Evolutionary conservation across 257 asterid genomes (phyloP), one percentile per base, ranked within the genome.

Genomic region (Solanum rostratum): DNA sequence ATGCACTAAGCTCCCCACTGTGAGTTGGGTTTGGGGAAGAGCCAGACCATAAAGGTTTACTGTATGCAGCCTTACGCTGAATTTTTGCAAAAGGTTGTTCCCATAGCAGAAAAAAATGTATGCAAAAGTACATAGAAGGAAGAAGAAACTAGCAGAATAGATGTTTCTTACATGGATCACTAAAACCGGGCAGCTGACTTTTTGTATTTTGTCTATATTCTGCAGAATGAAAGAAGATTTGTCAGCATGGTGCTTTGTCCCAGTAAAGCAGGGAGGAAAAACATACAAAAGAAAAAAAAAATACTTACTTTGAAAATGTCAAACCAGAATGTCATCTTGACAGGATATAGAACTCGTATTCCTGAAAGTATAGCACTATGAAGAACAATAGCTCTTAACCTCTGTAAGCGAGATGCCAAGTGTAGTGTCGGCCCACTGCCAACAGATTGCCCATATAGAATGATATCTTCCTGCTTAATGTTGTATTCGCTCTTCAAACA

Each of bases 341-440:
- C 99, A 85, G 95, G 95, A 87, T 95, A 94, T 59, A 97, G 88
- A 73, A 97, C 99, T 24, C 99, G 89, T 88, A 97, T 95, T 89
- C 99, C 99, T 10, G 99, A 97, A 90, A 97, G 98, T 85, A 97
- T 93, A 53, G 99, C 99, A 84, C 99, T 97, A 59, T 97, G 99
- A 73, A 97, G 99, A 88, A 97, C 98, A 82, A 95, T 86, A 15
- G 94, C 98, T 90, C 97, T 91, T 88, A 95, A 88, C 89, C 97
- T 88, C 18, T 89, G 97, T 62, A 88, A 88, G 60, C 90, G 93
- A 86, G 99, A 89, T 53, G 98, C 99, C 85, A 97, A 90, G 83
- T 97, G 99, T 79, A 97, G 89, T 1, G 99, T 97, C 24, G 99
- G 99, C 49, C 98, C 99, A 79, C 99, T 97, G 76, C 99, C 97